phyloP scores from a whole-genome alignment of 345 rosid species.

The Syzygium oleosum region DNA sequence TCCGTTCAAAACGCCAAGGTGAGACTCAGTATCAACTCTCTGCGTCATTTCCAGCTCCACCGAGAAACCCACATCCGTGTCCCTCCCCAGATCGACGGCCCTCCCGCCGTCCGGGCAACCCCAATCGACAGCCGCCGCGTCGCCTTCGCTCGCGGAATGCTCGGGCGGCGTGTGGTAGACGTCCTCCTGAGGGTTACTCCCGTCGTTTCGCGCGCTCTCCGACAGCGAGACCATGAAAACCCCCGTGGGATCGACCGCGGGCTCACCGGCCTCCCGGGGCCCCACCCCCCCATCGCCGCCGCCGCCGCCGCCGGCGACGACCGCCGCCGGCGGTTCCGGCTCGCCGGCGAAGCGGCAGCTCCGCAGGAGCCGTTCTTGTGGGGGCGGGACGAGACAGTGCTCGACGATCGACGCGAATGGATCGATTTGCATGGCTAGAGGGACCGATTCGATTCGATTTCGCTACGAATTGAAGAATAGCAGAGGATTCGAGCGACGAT shows the following conservation, averaged over 20 bases:
- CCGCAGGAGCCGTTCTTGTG: constrained; percentile 11
- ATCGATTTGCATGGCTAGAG: background rate
- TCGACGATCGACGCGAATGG: constrained; percentile 3
- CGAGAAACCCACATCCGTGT: constrained; percentile 24
- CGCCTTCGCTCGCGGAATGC: constrained; percentile 3
- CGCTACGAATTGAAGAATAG: background rate
- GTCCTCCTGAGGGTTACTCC: constrained; percentile 4
- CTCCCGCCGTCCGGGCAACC: background rate
- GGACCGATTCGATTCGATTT: background rate
- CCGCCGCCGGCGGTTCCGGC: background rate
- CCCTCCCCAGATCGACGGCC: constrained; percentile 31
- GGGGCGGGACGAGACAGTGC: constrained; percentile 9
- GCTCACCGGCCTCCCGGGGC: background rate
- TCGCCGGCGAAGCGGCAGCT: constrained; percentile 2
- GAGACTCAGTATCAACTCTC: constrained; percentile 4
- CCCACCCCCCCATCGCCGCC: background rate
- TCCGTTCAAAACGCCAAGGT: background rate
- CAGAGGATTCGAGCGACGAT: background rate
- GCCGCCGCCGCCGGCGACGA: background rate
- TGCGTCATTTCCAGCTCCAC: constrained; percentile 14
- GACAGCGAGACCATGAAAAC: constrained; percentile 29
- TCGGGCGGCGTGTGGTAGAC: constrained; percentile 14
- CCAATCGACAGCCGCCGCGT: background rate
- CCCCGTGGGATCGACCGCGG: constrained; percentile 13
- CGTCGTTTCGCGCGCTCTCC: background rate